Conservation (phyloP, 2,329 filamentous ascomycete species). For the Penicillium expansum region DNA sequence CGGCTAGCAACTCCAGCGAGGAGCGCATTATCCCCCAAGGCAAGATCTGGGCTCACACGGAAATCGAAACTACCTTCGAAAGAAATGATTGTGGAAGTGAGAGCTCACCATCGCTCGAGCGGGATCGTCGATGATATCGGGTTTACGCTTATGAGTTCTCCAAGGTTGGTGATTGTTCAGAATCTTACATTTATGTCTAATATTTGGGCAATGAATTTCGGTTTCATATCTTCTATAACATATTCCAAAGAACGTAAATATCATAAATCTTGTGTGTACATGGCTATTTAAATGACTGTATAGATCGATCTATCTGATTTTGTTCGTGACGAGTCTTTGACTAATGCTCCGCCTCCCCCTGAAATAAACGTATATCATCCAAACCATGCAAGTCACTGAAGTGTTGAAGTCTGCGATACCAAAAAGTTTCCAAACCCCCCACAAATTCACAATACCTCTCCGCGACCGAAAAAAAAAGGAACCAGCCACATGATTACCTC, state of each 20-base stretch:
- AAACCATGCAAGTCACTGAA: neutral
- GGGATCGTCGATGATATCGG: conserved; percentile 6
- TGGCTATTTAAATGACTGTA: neutral
- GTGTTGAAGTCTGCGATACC: neutral
- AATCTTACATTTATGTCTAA: neutral
- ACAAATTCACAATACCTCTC: too few relatives aligned
- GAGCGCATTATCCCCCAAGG: conserved; percentile 33
- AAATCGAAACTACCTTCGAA: conserved; percentile 35
- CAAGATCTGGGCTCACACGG: conserved; percentile 32
- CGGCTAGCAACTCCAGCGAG: conserved; percentile 24
- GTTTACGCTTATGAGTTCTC: neutral
- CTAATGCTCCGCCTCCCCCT: neutral
- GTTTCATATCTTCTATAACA: neutral
- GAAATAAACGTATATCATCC: neutral
- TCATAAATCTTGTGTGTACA: neutral
- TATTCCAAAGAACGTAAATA: neutral
- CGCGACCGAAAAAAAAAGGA: too few relatives aligned
- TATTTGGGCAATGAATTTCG: conserved; percentile 4
- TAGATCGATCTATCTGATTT: neutral
- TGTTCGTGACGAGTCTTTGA: neutral
- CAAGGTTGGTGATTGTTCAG: neutral
- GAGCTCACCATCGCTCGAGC: conserved; percentile 10
- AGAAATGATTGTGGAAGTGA: conserved; percentile 8
- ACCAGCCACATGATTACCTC: neutral
- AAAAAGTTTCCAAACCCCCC: neutral